A percentile compares a stretch with the other conserved stretches of the same genome.
phyloP scores from a whole-genome alignment of 225 moss, liverwort and hornwort species.

The Ulota crispa region DNA sequence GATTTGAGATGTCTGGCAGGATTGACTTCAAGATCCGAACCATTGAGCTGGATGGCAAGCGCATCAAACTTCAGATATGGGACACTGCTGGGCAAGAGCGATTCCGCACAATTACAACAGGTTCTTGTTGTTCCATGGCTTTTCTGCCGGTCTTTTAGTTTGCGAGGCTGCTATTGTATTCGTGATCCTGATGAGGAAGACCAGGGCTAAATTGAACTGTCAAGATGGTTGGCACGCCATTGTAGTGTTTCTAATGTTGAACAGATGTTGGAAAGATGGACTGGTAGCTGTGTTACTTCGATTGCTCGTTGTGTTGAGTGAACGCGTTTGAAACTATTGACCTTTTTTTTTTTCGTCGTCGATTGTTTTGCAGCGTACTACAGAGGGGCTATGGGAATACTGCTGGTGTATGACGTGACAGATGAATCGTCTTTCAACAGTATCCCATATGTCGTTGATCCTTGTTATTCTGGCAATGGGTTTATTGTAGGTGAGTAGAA shows the following conservation, averaged over 20 bases:
- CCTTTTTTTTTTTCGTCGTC: background rate
- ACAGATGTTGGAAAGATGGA: background rate
- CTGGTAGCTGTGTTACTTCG: background rate
- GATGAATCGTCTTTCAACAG: slow-evolving; percentile 99
- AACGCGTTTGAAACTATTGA: background rate
- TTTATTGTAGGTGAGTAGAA: background rate
- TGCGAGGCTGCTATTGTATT: background rate
- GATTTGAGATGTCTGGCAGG: slow-evolving; percentile 36
- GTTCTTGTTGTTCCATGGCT: slow-evolving; percentile 26
- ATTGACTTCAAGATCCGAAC: slow-evolving; percentile 99
- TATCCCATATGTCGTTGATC: slow-evolving; percentile 37
- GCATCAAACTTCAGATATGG: slow-evolving; percentile 99
- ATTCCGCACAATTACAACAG: slow-evolving; percentile 95
- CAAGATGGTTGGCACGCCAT: background rate
- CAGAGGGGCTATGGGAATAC: slow-evolving; percentile 93
- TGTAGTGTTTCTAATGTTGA: background rate
- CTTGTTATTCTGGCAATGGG: background rate
- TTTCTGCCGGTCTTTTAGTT: background rate
- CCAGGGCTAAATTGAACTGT: background rate
- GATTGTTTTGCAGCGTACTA: slow-evolving; percentile 75
- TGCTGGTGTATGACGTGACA: slow-evolving; percentile 96
- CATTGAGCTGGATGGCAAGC: slow-evolving; percentile 95
- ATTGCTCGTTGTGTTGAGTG: background rate
- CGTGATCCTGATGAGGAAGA: background rate
- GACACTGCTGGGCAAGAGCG: slow-evolving; percentile 99